Percentiles rank a stretch among this genome's conserved stretches.
Evolutionary conservation across 805 yeast species (phyloP).

Genomic region (Candida boidinii): DNA sequence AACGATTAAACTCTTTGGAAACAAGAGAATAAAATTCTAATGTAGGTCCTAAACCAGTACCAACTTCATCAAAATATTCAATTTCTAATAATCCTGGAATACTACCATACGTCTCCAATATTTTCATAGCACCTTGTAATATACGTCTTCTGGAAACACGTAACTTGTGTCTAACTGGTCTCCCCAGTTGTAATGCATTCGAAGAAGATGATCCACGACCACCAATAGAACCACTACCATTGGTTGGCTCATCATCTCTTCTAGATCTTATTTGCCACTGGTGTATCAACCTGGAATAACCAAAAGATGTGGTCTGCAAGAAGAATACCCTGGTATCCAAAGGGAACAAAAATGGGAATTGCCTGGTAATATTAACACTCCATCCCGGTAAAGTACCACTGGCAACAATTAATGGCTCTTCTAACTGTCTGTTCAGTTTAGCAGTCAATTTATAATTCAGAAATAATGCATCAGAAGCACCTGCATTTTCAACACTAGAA

Average conservation of each 20-base stretch:
- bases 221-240: slow-evolving; percentile 8
- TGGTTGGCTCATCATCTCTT: slow-evolving; percentile 25
- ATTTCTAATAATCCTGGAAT: slow-evolving; percentile 80
- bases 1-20: slow-evolving; percentile 62
- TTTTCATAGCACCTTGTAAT: slow-evolving; percentile 70
- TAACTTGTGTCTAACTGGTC: slow-evolving; percentile 72
- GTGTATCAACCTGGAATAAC: slow-evolving; percentile 74
- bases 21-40: slow-evolving; percentile 82
- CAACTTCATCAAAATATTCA: slow-evolving; percentile 84
- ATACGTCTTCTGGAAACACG: slow-evolving; percentile 64
- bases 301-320: slow-evolving; percentile 83
- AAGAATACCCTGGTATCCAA: slow-evolving; percentile 71
- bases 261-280: slow-evolving; percentile 58
- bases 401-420: slow-evolving; percentile 82
- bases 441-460: slow-evolving; percentile 78
- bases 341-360: slow-evolving; percentile 78
- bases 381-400: slow-evolving; percentile 82
- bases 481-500: slow-evolving; percentile 12
- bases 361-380: slow-evolving; percentile 65
- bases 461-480: slow-evolving; percentile 32
- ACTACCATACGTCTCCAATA: slow-evolving; percentile 66
- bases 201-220: slow-evolving; percentile 15
- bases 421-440: slow-evolving; percentile 77
- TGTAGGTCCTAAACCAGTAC: slow-evolving; percentile 97
- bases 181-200: slow-evolving; percentile 47